phyloP scores from a whole-genome alignment of 148 eudicot species.

The Camellia japonica region DNA sequence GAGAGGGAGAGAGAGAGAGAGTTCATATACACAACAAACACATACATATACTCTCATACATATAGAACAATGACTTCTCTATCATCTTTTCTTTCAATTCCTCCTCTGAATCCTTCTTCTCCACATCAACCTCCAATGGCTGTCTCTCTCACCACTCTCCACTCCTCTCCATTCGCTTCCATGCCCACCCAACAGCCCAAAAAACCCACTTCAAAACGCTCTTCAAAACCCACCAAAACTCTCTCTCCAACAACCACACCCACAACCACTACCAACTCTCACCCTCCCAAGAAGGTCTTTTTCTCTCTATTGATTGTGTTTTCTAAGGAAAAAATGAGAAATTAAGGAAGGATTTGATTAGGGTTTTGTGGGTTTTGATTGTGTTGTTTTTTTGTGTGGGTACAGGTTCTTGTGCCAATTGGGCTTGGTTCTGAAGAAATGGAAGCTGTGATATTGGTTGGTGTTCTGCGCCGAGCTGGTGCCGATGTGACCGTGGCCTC shows the following conservation, averaged over 20 bases:
- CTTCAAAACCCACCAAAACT: conserved; percentile 14
- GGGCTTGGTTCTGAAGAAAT: conserved; percentile 95
- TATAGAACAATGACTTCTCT: conserved; percentile 10
- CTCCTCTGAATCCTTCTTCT: conserved; percentile 1
- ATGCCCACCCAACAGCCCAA: conserved; percentile 6
- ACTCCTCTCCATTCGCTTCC: not conserved
- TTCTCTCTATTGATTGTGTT: not conserved
- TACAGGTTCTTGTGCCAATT: conserved; percentile 81
- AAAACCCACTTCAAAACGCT: conserved; percentile 10
- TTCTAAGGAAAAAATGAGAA: not conserved
- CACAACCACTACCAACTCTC: not conserved
- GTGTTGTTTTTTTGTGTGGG: not conserved
- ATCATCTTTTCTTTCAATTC: not conserved
- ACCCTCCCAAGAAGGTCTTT: conserved; percentile 18
- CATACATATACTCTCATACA: not conserved
- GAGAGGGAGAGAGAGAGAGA: too few relatives aligned
- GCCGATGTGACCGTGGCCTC: conserved; percentile 84
- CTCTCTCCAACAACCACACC: not conserved
- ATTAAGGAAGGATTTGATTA: not conserved
- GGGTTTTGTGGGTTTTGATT: not conserved
- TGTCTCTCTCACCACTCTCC: not conserved
- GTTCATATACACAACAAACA: not conserved
- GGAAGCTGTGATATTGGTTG: conserved; percentile 81
- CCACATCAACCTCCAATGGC: not conserved
- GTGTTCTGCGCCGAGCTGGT: conserved; percentile 79